Conservation (phyloP, 2,329 filamentous ascomycete species). For the Pseudogymnoascus sp. region DNA sequence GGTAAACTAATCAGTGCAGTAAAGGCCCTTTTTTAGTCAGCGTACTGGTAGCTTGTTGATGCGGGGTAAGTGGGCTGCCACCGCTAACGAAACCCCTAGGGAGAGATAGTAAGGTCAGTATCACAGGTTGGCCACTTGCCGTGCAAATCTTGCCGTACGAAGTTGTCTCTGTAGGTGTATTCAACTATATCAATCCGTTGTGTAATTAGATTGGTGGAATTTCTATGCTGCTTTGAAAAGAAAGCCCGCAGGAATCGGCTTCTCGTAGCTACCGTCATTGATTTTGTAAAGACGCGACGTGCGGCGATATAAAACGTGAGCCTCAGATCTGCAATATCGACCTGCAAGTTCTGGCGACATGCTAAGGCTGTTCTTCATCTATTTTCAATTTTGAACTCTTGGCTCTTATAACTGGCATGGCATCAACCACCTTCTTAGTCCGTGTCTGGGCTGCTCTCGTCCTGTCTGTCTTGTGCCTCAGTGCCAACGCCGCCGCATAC, state of each 20-base stretch:
- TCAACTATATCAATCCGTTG: not conserved
- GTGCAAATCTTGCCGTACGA: not conserved
- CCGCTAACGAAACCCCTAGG: not conserved
- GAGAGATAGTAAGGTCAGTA: not conserved
- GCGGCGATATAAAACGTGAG: not conserved
- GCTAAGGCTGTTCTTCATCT: not conserved
- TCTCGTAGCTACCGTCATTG: not conserved
- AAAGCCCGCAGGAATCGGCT: not conserved
- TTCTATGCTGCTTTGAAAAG: not conserved
- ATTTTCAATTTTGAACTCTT: not conserved
- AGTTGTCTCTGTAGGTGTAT: not conserved
- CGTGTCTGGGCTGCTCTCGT: not conserved
- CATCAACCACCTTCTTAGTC: not conserved
- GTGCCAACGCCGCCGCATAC: not conserved
- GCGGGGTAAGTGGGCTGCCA: not conserved
- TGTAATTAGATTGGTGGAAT: slow-evolving; percentile 1
- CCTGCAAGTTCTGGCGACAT: not conserved
- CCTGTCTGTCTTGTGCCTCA: not conserved
- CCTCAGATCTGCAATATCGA: not conserved
- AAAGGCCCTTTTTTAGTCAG: not conserved
- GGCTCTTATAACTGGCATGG: not conserved
- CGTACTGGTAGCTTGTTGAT: not conserved
- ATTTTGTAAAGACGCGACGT: not conserved
- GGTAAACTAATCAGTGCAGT: not conserved
- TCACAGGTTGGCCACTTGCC: not conserved